These are phyloP conservation scores for Rhizopogon salebrosus DNA, from an alignment of 768 basidiomycete species.

Conservation along the genomic window DNA sequence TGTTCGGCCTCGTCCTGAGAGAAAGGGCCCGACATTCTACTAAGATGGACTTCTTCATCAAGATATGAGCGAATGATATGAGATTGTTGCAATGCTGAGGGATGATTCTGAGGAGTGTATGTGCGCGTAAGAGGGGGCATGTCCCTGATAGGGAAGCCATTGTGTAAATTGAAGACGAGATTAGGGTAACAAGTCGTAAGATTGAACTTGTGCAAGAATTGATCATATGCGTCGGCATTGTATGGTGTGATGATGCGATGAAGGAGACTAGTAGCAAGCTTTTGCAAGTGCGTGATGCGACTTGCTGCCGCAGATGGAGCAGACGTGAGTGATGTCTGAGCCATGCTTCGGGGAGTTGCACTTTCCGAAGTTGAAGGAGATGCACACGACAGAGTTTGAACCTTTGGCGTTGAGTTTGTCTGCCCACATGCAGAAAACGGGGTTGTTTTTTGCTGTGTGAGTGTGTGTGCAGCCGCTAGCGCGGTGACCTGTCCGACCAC, in stretches of 20 bases:
- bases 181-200: neutral
- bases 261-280: neutral
- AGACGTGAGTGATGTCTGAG: neutral
- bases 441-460: neutral
- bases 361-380: neutral
- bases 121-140: constrained; percentile 2
- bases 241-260: neutral
- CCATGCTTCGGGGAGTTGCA: neutral
- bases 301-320: neutral
- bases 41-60: neutral
- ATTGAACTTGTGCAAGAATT: neutral
- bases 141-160: constrained; percentile 10
- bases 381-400: neutral
- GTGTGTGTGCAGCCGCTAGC: neutral
- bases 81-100: neutral
- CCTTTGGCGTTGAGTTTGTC: neutral
- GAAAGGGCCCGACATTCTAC: constrained; percentile 6
- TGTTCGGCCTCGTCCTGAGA: neutral
- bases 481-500: neutral
- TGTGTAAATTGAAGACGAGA: neutral
- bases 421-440: neutral
- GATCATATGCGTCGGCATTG: neutral
- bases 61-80: constrained; percentile 3
- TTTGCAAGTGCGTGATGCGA: neutral
- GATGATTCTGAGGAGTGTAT: constrained; percentile 8